Percentiles rank a stretch among this genome's conserved stretches.
Conservation (phyloP, 352 stramenopile genomes). For the Globisporangium barbulae region DNA sequence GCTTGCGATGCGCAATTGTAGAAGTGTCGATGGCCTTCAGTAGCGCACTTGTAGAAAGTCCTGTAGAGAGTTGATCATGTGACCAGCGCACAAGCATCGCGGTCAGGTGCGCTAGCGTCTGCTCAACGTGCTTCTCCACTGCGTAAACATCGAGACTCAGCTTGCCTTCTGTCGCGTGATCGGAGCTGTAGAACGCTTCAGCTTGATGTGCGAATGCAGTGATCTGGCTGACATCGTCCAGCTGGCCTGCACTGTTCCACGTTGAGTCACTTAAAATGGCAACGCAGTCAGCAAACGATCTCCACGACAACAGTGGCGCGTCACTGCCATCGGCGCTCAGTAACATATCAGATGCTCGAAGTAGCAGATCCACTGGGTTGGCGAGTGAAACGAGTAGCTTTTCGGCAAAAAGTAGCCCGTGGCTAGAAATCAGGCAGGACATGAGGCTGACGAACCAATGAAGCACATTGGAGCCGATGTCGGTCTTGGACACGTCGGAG, state of each 20-base stretch:
- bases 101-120: not conserved
- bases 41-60: not conserved
- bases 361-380: constrained; percentile 11
- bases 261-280: constrained; percentile 5
- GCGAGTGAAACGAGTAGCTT: constrained; percentile 16
- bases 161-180: not conserved
- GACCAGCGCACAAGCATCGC: constrained; percentile 7
- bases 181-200: not conserved
- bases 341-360: not conserved
- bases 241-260: not conserved
- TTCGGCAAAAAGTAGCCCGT: constrained; percentile 24
- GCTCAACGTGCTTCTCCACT: not conserved
- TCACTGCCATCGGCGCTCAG: not conserved
- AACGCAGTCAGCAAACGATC: constrained; percentile 9
- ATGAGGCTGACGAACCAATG: constrained; percentile 24
- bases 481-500: not conserved
- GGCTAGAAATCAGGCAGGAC: constrained; percentile 13
- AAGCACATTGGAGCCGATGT: not conserved
- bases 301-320: not conserved
- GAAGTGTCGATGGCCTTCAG: not conserved
- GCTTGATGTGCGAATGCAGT: not conserved
- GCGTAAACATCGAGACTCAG: not conserved
- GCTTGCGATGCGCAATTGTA: not conserved
- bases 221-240: constrained; percentile 10
- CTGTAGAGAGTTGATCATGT: not conserved